Base-by-base conservation (phyloP, 352 stramenopile genomes). In the Pythium utonaiense region DNA sequence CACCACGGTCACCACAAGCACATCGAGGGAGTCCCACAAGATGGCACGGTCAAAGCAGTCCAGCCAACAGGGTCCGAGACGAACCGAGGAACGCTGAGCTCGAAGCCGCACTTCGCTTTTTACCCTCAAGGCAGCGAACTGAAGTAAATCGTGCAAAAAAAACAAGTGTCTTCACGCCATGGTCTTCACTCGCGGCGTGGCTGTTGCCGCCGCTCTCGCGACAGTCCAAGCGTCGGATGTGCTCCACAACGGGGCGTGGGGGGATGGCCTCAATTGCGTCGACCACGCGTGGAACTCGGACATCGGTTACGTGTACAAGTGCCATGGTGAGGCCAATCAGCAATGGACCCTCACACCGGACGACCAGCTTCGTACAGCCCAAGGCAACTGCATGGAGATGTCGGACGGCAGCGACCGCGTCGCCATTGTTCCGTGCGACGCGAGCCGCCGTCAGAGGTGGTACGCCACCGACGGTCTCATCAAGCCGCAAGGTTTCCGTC, bases 401-500 rank as follows among this genome's bases (percentile, higher is more conserved):
- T 56, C 31, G 14, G 50, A 56, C 50, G 30, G 45, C 30, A 42
- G 42, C 28, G 50, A 42, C 17, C 22, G 34, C 3, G 50, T 56
- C 50, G 33, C 34, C 5, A 36, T 36, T 31, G 28, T 45, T 19
- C 50, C 30, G n/a, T 56, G 50, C 28, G 50, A 56, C 21, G 24
- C 30, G 3, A 40, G 8, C 28, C 50, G 50, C 19, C 27, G 49
- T 2, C 49, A 56, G 28, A 56, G 31, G 17, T 56, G 49, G 49
- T 56, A 56, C 21, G 49, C 31, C 0, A 44, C 31, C n/a, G 24
- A 41, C 28, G 28, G 49, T 12, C 49, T 56, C 17, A 56, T 56
- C 49, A 56, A 56, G 30, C 49, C 49, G n/a, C 49, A 56, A 19
- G 49, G 49, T 21, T 56, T 56, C 17, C 28, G 31, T 27, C 28